Evolutionary conservation across 2,329 filamentous ascomycete species (phyloP), one percentile per base, ranked within the genome.

Genomic region (Penicillium decumbens): DNA sequence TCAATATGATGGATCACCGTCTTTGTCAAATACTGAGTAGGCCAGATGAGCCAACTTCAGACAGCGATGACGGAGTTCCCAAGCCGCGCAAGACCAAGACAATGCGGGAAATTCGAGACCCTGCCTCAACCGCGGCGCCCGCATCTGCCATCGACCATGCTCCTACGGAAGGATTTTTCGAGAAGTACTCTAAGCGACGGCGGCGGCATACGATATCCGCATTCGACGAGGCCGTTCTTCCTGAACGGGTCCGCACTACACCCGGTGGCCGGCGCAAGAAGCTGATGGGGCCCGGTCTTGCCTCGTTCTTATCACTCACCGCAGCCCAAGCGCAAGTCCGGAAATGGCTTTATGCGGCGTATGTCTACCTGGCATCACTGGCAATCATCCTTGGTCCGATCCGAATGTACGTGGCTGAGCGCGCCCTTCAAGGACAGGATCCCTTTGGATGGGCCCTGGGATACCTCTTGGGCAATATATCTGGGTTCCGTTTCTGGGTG

Each of bases 391-490:
- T 95, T 3, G 70, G 83, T 3, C 87, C 84, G 0, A 79, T 97
- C 25, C 81, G 90, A 46, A 75, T 76, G 2, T 87, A 89, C 58
- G 82, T 97, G 43, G 72, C 79, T 33, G 71, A 73, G 38, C 76
- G 80, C 54, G 90, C 89, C 12, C 76, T 98, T 1, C 64, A 78
- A 29, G 83, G 82, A 13, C 74, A 83, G 44, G 93, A 98, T 60
- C 90, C 93, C 0, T 81, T 98, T 39, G 89, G 92, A 2, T 98
- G 93, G 93, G 91, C 89, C 0, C 70, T 96, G 9, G 86, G 89
- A 1, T 98, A 98, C 68, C 74, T 96, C 2, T 81, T 97, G 53
- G 91, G 92, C 10, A 87, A 95, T 59, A 65, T 91, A 9, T 78
- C 81, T 0, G 78, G 76, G 63, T 82, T 96, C 58, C 80, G 90